Percentiles rank a stretch among this genome's conserved stretches.
These are phyloP conservation scores for Eucalyptus melliodora DNA, from an alignment of 345 rosid genomes.

Conservation along the genomic window DNA sequence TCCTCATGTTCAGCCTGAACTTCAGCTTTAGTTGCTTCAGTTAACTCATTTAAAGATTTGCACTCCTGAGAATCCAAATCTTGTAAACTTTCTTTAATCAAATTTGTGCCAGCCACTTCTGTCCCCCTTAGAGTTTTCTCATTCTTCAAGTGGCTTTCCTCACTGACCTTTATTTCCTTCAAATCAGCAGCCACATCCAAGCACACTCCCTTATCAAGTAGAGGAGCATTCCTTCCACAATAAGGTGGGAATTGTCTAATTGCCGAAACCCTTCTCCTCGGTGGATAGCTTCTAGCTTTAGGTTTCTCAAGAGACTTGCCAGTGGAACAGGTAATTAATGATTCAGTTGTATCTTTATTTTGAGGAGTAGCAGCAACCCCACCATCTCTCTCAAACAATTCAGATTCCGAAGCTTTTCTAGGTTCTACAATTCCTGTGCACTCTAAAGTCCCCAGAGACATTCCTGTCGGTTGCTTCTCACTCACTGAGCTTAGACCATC, in stretches of 20 bases:
- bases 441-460: not conserved
- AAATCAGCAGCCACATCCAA: not conserved
- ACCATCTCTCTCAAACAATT: not conserved
- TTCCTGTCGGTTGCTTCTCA: not conserved
- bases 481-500: not conserved
- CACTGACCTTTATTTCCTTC: not conserved
- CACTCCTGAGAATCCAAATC: not conserved
- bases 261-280: slow-evolving; percentile 32
- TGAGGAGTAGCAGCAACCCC: not conserved
- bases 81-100: not conserved
- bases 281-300: slow-evolving; percentile 17
- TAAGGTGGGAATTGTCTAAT: slow-evolving; percentile 41
- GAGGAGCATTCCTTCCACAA: slow-evolving; percentile 30
- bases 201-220: not conserved
- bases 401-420: not conserved
- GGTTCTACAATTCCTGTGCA: not conserved
- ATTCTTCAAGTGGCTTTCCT: not conserved
- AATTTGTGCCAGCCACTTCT: slow-evolving; percentile 1
- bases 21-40: not conserved
- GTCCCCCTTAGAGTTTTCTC: not conserved
- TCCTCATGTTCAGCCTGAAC: slow-evolving; percentile 1
- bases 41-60: not conserved
- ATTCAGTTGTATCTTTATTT: not conserved
- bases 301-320: not conserved
- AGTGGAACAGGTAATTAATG: not conserved